phyloP scores from a whole-genome alignment of 768 basidiomycete genomes.

The Naematelia encephala region DNA sequence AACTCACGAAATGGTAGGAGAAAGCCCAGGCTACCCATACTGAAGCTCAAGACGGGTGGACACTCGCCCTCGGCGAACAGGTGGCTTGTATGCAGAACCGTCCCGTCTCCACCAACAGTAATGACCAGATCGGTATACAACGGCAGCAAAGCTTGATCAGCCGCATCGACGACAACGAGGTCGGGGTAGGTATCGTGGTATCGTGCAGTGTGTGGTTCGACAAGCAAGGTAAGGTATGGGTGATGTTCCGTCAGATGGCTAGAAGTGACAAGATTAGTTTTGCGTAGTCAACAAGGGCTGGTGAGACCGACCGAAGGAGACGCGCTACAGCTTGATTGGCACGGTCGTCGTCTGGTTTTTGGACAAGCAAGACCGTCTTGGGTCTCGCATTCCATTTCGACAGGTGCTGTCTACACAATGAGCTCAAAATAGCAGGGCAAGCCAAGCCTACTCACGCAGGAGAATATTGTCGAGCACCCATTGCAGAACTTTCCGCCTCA shows the following conservation, averaged over 20 bases:
- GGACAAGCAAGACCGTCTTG: slow-evolving; percentile 47
- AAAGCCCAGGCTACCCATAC: slow-evolving; percentile 91
- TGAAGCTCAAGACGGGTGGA: slow-evolving; percentile 85
- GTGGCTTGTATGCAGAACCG: slow-evolving; percentile 87
- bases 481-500: slow-evolving; percentile 21
- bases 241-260: slow-evolving; percentile 25
- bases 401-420: slow-evolving; percentile 27
- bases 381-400: slow-evolving; percentile 34
- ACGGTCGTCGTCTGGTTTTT: slow-evolving; percentile 48
- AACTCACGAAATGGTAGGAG: slow-evolving; percentile 85
- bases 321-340: slow-evolving; percentile 30
- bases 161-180: slow-evolving; percentile 21
- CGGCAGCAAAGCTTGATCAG: slow-evolving; percentile 25
- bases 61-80: slow-evolving; percentile 86
- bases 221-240: slow-evolving; percentile 30
- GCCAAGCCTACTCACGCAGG: slow-evolving; percentile 18
- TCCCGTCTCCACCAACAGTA: slow-evolving; percentile 91
- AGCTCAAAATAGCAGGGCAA: neutral
- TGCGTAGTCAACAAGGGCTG: slow-evolving; percentile 1
- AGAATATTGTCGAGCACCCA: slow-evolving; percentile 12
- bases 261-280: neutral
- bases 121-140: slow-evolving; percentile 72
- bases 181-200: slow-evolving; percentile 26
- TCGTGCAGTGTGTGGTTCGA: slow-evolving; percentile 37
- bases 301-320: slow-evolving; percentile 9